These are phyloP conservation scores for Eucalyptus pauciflora DNA, from an alignment of 345 rosid species.

Conservation along the genomic window DNA sequence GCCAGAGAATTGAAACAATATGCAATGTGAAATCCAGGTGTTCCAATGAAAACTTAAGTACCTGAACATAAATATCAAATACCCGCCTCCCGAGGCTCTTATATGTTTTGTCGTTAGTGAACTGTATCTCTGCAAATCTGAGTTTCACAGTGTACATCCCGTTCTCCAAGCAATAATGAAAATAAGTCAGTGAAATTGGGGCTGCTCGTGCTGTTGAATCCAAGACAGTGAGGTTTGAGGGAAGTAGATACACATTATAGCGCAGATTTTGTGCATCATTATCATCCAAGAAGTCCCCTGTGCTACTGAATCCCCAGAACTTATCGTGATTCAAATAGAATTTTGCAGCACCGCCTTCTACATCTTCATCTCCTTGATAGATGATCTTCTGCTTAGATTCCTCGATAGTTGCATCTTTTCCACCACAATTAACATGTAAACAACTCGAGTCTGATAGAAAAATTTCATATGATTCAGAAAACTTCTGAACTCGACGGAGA, in stretches of 20 bases:
- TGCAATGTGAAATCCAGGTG: too few species aligned
- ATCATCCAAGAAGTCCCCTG: slow-evolving; percentile 44
- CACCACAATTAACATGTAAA: slow-evolving; percentile 39
- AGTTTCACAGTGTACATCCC: slow-evolving; percentile 43
- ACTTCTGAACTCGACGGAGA: neutral
- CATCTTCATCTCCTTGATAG: slow-evolving; percentile 20
- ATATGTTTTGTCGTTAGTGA: slow-evolving; percentile 23
- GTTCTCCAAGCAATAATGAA: slow-evolving; percentile 32
- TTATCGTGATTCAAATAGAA: neutral
- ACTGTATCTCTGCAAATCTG: slow-evolving; percentile 38
- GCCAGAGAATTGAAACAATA: neutral
- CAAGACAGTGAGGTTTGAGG: slow-evolving; percentile 2
- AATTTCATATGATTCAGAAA: neutral
- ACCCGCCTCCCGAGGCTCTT: slow-evolving; percentile 29
- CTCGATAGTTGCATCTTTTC: slow-evolving; percentile 3
- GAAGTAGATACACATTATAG: neutral
- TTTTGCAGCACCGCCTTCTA: slow-evolving; percentile 22
- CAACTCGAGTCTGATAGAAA: slow-evolving; percentile 9
- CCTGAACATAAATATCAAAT: slow-evolving; percentile 47
- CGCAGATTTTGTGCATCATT: neutral
- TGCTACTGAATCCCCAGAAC: slow-evolving; percentile 47
- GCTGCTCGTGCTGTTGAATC: slow-evolving; percentile 37
- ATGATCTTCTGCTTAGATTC: neutral
- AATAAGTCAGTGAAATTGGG: slow-evolving; percentile 36
- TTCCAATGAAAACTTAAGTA: neutral